Evolutionary conservation across 1,139 yeast species (phyloP), one percentile per base, ranked within the genome.

Genomic region (Kodamaea derodonti): DNA sequence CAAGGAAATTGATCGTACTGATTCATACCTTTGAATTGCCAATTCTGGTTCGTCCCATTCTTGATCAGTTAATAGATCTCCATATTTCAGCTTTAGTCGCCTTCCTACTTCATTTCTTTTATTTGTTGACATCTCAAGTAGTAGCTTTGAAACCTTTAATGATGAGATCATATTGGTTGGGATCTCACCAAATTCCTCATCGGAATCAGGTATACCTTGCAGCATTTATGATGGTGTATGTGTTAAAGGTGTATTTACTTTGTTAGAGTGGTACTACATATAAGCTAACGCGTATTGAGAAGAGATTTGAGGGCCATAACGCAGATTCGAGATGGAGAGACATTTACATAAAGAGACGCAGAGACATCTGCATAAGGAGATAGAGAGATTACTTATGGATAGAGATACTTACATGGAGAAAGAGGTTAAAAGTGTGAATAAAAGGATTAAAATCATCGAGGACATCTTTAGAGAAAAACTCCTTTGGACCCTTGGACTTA

Each of bases 141-240:
- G 33, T 9, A 27, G 32, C 14, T 34, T 11, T 6, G 40, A 46
- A 32, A 44, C 30, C 22, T 41, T 38, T 28, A 23, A 31, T 6
- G 39, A 42, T 27, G 45, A 40, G 7, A 46, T 27, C 42, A 36
- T 41, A 16, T 43, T 34, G 4, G 36, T 24, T 22, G 35, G 30
- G 27, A 47, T 33, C 20, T 35, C 33, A 9, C 28, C 38, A 14
- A 6, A 12, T 22, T 46, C 49, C 24, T 43, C 46, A 26, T 47
- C 49, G 15, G 51, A 47, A 41, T 47, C 51, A 25, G 51, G 41
- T 16, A 47, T 37, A 24, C 26, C 34, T 33, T 44, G 28, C 28
- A 25, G 17, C 28, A 25, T 25, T 17, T 25, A 15, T n/a, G 11
- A n/a, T 24, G 26, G 13, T 7, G 26, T 8, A 11, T 20, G 8